A percentile compares a stretch with the other conserved stretches of the same genome.
Evolutionary conservation across 1,139 yeast species (phyloP).

Genomic region (Sugiyamaella novakii): DNA sequence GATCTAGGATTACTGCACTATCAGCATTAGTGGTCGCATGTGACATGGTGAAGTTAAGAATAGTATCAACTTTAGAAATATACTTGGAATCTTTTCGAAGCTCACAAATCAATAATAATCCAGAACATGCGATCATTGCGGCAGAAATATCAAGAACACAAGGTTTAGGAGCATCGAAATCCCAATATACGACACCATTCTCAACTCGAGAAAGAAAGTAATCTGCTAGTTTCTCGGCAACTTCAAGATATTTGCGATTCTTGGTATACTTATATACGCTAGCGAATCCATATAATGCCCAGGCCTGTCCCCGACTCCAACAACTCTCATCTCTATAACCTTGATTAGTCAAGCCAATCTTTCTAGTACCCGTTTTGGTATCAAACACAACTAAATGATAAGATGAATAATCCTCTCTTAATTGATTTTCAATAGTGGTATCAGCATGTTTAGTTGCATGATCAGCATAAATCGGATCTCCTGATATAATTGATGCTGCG

Average conservation of each 20-base stretch:
- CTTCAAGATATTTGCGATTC: conserved; percentile 35
- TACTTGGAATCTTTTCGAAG: conserved; percentile 27
- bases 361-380: conserved; percentile 31
- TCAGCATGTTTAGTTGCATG: conserved; percentile 41
- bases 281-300: conserved; percentile 40
- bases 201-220: conserved; percentile 35
- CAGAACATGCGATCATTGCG: conserved; percentile 39
- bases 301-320: conserved; percentile 42
- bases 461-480: conserved; percentile 36
- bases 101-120: conserved; percentile 35
- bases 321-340: conserved; percentile 39
- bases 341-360: conserved; percentile 37
- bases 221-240: conserved; percentile 33
- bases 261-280: conserved; percentile 37
- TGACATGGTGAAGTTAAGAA: conserved; percentile 23
- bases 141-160: conserved; percentile 39
- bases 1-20: conserved; percentile 34
- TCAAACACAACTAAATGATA: conserved; percentile 39
- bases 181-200: conserved; percentile 42
- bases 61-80: conserved; percentile 17
- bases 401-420: conserved; percentile 37
- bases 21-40: conserved; percentile 30
- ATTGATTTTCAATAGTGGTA: conserved; percentile 37
- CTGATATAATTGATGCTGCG: conserved; percentile 37
- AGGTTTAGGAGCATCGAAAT: conserved; percentile 39